Evolutionary conservation across 2,329 filamentous ascomycete species (phyloP).

Genomic region (Laburnicola sp.): DNA sequence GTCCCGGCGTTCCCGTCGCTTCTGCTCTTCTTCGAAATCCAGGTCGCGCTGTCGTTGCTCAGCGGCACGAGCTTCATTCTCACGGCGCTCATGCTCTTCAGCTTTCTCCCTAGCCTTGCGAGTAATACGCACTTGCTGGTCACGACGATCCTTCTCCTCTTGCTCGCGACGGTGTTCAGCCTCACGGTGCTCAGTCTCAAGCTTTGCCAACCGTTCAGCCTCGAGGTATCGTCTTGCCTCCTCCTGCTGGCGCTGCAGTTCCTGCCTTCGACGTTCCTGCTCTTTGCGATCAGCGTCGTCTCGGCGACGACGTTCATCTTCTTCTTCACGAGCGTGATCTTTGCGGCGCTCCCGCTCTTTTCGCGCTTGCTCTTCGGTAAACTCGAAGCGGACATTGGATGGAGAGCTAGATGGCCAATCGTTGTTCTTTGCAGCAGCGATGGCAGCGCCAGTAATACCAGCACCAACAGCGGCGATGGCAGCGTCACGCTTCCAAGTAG

Average conservation of each 20-base stretch:
- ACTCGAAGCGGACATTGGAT: slow-evolving; percentile 59
- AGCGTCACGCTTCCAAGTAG: slow-evolving; percentile 47
- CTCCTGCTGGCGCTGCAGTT: slow-evolving; percentile 34
- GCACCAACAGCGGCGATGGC: slow-evolving; percentile 50
- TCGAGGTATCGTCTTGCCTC: slow-evolving; percentile 34
- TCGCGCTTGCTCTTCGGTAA: slow-evolving; percentile 60
- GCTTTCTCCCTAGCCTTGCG: slow-evolving; percentile 8
- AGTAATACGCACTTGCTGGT: slow-evolving; percentile 3
- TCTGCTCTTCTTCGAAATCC: slow-evolving; percentile 35
- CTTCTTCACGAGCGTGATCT: slow-evolving; percentile 35
- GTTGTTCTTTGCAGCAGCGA: slow-evolving; percentile 37
- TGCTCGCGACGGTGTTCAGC: slow-evolving; percentile 26
- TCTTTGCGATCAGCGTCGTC: slow-evolving; percentile 31
- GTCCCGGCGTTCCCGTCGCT: slow-evolving; percentile 31
- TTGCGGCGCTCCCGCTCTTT: slow-evolving; percentile 46
- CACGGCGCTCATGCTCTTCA: slow-evolving; percentile 22
- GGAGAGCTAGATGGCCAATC: slow-evolving; percentile 35
- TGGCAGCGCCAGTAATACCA: slow-evolving; percentile 48
- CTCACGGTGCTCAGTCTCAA: slow-evolving; percentile 32
- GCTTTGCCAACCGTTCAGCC: slow-evolving; percentile 31
- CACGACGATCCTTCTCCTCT: slow-evolving; percentile 21
- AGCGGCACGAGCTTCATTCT: slow-evolving; percentile 24
- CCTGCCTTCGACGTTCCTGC: slow-evolving; percentile 29
- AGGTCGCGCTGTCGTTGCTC: slow-evolving; percentile 23
- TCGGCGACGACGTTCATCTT: slow-evolving; percentile 27